Evolutionary conservation across 2,329 filamentous ascomycete species (phyloP).

Genomic region (Fusarium sp.): DNA sequence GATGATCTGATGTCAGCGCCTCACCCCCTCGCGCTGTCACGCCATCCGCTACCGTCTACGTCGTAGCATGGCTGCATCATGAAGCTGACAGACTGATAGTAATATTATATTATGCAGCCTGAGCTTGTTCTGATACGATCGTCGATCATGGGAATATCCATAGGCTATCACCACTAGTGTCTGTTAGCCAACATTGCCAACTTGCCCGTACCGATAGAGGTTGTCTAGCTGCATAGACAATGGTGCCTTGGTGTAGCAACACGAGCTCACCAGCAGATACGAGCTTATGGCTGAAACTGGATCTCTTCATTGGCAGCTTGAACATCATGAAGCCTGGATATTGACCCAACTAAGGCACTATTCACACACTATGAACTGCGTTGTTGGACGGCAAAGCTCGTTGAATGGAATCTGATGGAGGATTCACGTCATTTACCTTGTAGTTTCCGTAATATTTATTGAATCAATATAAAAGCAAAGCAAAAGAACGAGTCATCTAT

Average conservation of each 20-base stretch:
- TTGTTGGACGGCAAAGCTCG: neutral
- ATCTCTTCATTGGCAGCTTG: neutral
- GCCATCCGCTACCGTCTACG: neutral
- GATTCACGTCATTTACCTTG: neutral
- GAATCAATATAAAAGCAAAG: neutral
- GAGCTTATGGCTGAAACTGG: neutral
- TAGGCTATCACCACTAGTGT: neutral
- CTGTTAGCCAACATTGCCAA: neutral
- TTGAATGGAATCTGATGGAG: neutral
- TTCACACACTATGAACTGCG: neutral
- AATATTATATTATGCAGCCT: neutral
- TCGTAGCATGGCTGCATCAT: neutral
- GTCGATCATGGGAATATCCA: neutral
- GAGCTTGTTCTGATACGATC: neutral
- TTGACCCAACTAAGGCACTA: neutral
- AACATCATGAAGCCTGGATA: neutral
- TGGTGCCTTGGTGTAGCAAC: neutral
- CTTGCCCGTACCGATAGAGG: neutral
- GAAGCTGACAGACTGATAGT: neutral
- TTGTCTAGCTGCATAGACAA: neutral
- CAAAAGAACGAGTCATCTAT: neutral
- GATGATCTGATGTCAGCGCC: neutral
- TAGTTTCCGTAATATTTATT: neutral
- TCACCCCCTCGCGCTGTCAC: neutral
- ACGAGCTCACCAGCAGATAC: neutral